Percentiles rank a stretch among this genome's conserved stretches.
phyloP scores from a whole-genome alignment of 805 yeast species.

The Brettanomyces custersianus region DNA sequence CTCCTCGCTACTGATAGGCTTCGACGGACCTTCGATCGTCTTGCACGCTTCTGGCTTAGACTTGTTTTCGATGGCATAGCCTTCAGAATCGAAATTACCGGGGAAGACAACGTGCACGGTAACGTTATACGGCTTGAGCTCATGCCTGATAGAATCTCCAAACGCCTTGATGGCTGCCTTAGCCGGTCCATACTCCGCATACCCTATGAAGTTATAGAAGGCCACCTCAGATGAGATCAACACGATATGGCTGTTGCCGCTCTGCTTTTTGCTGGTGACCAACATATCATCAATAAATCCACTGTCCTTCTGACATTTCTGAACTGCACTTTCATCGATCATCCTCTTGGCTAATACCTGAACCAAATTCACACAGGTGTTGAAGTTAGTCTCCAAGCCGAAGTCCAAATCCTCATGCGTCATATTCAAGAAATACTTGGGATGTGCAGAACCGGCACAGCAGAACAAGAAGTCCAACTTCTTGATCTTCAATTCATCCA shows the following conservation, averaged over 20 bases:
- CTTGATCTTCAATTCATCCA: slow-evolving; percentile 20
- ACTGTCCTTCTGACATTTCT: not conserved
- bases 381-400: slow-evolving; percentile 65
- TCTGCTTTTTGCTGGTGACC: not conserved
- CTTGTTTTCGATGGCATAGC: slow-evolving; percentile 67
- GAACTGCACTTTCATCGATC: slow-evolving; percentile 7
- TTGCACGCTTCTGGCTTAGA: slow-evolving; percentile 83
- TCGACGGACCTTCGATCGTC: slow-evolving; percentile 77
- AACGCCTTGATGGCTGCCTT: slow-evolving; percentile 77
- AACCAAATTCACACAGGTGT: slow-evolving; percentile 59
- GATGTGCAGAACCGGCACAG: slow-evolving; percentile 83
- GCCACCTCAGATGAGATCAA: slow-evolving; percentile 73
- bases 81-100: slow-evolving; percentile 87
- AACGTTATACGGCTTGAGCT: slow-evolving; percentile 56
- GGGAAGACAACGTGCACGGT: slow-evolving; percentile 73
- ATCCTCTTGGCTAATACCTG: slow-evolving; percentile 44
- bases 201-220: slow-evolving; percentile 84
- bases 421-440: slow-evolving; percentile 68
- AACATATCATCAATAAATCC: not conserved
- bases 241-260: slow-evolving; percentile 38
- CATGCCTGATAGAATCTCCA: slow-evolving; percentile 75
- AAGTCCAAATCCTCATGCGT: slow-evolving; percentile 44
- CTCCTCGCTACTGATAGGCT: slow-evolving; percentile 53
- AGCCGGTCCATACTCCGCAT: slow-evolving; percentile 81
- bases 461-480: slow-evolving; percentile 69